These are phyloP conservation scores for Acacia melanoxylon DNA, from an alignment of 306 rosid species.

Conservation along the genomic window DNA sequence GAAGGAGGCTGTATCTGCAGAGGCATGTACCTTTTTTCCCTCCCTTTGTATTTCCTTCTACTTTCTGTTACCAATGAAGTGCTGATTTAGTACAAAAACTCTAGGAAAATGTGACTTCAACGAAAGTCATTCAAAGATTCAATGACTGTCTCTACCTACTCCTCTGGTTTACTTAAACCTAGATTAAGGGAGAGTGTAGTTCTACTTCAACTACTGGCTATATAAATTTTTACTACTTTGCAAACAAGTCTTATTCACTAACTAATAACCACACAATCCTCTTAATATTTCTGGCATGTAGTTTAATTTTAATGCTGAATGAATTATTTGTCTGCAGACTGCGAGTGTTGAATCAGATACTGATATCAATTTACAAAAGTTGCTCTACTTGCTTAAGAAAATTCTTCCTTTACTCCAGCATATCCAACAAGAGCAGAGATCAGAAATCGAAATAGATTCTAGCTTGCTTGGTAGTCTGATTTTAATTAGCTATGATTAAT, in stretches of 20 bases:
- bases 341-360: constrained; percentile 46
- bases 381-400: constrained; percentile 55
- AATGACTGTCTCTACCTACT: neutral
- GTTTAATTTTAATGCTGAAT: constrained; percentile 6
- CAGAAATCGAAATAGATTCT: constrained; percentile 53
- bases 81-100: neutral
- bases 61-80: constrained; percentile 13
- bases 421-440: constrained; percentile 59
- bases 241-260: neutral
- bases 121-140: neutral
- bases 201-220: neutral
- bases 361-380: constrained; percentile 45
- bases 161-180: neutral
- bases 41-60: constrained; percentile 14
- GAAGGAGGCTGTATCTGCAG: constrained; percentile 44
- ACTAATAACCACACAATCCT: neutral
- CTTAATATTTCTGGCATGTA: neutral
- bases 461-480: constrained; percentile 44
- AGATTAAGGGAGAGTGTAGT: neutral
- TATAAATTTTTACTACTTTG: neutral
- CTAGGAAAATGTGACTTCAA: neutral
- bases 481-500: constrained; percentile 5
- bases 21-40: constrained; percentile 40
- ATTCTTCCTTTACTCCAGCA: constrained; percentile 58
- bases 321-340: constrained; percentile 38